These are phyloP conservation scores for Haplosporangium sp. DNA, from an alignment of 371 early-diverging fungal genomes.

Conservation along the genomic window DNA sequence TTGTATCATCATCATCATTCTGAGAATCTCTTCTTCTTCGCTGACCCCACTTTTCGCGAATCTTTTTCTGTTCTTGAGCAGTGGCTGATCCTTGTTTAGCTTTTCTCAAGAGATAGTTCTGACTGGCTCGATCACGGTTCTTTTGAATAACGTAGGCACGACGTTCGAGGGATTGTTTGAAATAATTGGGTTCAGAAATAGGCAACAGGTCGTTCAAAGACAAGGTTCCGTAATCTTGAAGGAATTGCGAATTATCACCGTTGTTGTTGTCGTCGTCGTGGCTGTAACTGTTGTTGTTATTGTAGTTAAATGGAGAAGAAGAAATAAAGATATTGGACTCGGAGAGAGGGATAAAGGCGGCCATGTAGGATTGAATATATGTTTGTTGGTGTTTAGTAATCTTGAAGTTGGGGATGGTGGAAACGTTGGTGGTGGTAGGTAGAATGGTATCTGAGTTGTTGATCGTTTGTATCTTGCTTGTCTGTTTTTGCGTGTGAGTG, in stretches of 20 bases:
- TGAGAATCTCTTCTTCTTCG: conserved; percentile 4
- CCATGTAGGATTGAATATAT: conserved; percentile 27
- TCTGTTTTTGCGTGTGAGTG: conserved; percentile 5
- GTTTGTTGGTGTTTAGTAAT: conserved; percentile 25
- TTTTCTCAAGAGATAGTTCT: conserved; percentile 21
- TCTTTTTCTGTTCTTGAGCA: conserved; percentile 13
- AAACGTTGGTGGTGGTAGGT: conserved; percentile 5
- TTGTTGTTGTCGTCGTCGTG: not conserved
- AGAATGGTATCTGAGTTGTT: not conserved
- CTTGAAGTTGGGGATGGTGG: conserved; percentile 18
- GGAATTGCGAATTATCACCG: not conserved
- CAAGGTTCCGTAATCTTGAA: conserved; percentile 18
- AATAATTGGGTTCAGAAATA: conserved; percentile 19
- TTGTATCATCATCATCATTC: not conserved
- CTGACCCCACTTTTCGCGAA: conserved; percentile 14
- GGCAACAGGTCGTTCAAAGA: conserved; percentile 15
- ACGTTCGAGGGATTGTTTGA: conserved; percentile 29
- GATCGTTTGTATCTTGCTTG: not conserved
- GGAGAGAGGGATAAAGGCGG: conserved; percentile 22
- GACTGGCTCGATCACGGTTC: conserved; percentile 13
- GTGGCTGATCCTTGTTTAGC: conserved; percentile 4
- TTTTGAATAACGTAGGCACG: conserved; percentile 18
- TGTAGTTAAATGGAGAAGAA: conserved; percentile 1
- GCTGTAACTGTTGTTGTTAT: not conserved
- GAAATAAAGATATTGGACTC: conserved; percentile 1